A percentile compares a stretch with the other conserved stretches of the same genome.
phyloP scores from a whole-genome alignment of 257 asterid species.

The Jasminum sambac region DNA sequence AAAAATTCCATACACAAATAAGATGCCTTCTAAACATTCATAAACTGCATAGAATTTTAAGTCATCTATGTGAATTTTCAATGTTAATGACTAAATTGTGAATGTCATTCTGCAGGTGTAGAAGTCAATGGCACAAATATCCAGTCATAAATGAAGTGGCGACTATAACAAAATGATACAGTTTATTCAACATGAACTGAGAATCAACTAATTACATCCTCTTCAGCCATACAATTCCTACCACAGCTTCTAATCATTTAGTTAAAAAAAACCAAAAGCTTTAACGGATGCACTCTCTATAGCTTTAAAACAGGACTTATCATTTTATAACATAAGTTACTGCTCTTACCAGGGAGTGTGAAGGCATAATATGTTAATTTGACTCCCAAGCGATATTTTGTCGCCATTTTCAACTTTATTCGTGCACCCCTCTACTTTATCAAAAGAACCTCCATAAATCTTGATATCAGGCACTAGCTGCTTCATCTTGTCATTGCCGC shows the following conservation, averaged over 20 bases:
- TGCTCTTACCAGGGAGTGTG: conserved; percentile 78
- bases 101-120: not conserved
- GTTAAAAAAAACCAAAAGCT: not conserved
- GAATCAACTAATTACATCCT: not conserved
- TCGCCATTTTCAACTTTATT: conserved; percentile 83
- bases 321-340: not conserved
- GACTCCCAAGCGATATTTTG: conserved; percentile 64
- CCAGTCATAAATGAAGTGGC: not conserved
- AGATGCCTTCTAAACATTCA: not conserved
- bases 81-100: not conserved
- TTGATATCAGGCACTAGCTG: conserved; percentile 72
- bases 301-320: not conserved
- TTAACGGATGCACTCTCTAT: not conserved
- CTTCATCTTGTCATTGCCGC: conserved; percentile 90
- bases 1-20: not conserved
- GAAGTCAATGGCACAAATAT: not conserved
- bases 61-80: not conserved
- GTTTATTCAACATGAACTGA: not conserved
- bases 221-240: not conserved
- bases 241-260: not conserved
- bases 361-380: conserved; percentile 61
- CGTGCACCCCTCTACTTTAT: conserved; percentile 82
- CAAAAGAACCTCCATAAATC: conserved; percentile 80
- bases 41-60: not conserved
- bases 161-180: not conserved